These are phyloP conservation scores for Lichtheimia hyalospora DNA, from an alignment of 371 early-diverging fungal species.

Conservation along the genomic window DNA sequence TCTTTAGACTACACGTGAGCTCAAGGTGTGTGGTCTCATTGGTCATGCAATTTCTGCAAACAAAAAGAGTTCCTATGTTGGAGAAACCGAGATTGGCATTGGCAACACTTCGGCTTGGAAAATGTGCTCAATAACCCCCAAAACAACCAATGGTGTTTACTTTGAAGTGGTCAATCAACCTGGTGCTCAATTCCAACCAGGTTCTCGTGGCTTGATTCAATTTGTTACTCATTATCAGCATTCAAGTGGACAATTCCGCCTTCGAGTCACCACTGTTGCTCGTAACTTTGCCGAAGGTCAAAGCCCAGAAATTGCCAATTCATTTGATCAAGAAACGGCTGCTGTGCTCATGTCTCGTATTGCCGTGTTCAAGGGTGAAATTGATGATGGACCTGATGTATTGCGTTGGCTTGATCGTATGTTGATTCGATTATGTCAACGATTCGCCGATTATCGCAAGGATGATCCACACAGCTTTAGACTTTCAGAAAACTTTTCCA, in stretches of 20 bases:
- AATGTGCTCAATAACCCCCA: conserved; percentile 86
- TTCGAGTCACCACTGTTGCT: conserved; percentile 95
- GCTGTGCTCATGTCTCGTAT: conserved; percentile 99
- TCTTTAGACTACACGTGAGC: conserved; percentile 79
- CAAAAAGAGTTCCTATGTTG: conserved; percentile 90
- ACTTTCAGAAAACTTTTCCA: conserved; percentile 92
- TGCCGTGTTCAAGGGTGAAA: conserved; percentile 95
- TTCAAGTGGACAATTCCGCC: conserved; percentile 85
- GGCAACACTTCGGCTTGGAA: conserved; percentile 96
- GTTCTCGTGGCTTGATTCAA: conserved; percentile 90
- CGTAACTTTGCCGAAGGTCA: conserved; percentile 91
- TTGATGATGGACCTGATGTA: conserved; percentile 98
- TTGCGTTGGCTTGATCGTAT: conserved; percentile 99
- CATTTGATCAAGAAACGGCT: conserved; percentile 99
- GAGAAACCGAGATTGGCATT: conserved; percentile 98
- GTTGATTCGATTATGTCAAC: conserved; percentile 97
- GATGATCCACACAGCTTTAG: conserved; percentile 95
- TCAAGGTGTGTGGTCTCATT: conserved; percentile 95
- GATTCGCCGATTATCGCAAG: conserved; percentile 95
- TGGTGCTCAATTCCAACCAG: conserved; percentile 79
- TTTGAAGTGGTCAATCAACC: conserved; percentile 95
- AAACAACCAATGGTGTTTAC: conserved; percentile 88
- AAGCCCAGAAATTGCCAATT: conserved; percentile 84
- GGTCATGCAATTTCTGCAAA: conserved; percentile 91
- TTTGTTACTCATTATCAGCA: conserved; percentile 97